Percentiles rank a stretch among this genome's conserved stretches.
Evolutionary conservation across 1,284 basidiomycete species (phyloP).

Genomic region (Tilletia horrida): DNA sequence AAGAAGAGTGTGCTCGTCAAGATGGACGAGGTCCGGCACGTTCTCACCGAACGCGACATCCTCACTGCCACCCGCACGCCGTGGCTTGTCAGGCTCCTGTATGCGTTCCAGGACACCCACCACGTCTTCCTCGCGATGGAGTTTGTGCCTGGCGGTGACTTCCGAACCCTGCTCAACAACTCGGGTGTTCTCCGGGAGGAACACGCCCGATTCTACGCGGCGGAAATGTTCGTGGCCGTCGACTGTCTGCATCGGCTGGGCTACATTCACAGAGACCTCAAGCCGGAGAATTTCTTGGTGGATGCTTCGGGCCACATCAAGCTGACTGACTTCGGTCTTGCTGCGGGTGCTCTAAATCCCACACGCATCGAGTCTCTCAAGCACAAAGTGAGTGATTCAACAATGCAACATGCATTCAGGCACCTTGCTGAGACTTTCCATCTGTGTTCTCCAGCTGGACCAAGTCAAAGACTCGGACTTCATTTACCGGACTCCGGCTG

Average conservation of each 20-base stretch:
- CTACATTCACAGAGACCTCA: slow-evolving; percentile 79
- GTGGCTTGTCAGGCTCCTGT: slow-evolving; percentile 51
- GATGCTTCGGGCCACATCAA: slow-evolving; percentile 95
- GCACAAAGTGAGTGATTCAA: slow-evolving; percentile 67
- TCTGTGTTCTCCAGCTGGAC: slow-evolving; percentile 66
- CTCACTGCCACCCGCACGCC: slow-evolving; percentile 52
- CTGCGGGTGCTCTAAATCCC: slow-evolving; percentile 92
- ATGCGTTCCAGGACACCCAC: slow-evolving; percentile 53
- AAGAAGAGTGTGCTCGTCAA: slow-evolving; percentile 53
- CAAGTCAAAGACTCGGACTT: slow-evolving; percentile 92
- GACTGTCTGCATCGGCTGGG: slow-evolving; percentile 51
- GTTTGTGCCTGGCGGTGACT: slow-evolving; percentile 54
- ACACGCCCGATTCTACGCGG: slow-evolving; percentile 53
- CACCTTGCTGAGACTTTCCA: not conserved
- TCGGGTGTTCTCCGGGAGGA: slow-evolving; percentile 58
- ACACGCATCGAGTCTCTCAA: slow-evolving; percentile 90
- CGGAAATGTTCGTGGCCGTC: slow-evolving; percentile 54
- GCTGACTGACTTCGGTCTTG: slow-evolving; percentile 95
- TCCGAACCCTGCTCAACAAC: slow-evolving; percentile 54
- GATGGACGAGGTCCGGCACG: slow-evolving; percentile 54
- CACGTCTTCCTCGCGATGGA: slow-evolving; percentile 61
- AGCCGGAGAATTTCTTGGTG: slow-evolving; percentile 98
- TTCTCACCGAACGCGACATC: slow-evolving; percentile 53
- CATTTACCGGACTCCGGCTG: slow-evolving; percentile 85
- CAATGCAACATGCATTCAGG: not conserved